Evolutionary conservation across 2,329 filamentous ascomycete genomes (phyloP), one percentile per base, ranked within the genome.

Genomic region (Pseudohalonectria lignicola): DNA sequence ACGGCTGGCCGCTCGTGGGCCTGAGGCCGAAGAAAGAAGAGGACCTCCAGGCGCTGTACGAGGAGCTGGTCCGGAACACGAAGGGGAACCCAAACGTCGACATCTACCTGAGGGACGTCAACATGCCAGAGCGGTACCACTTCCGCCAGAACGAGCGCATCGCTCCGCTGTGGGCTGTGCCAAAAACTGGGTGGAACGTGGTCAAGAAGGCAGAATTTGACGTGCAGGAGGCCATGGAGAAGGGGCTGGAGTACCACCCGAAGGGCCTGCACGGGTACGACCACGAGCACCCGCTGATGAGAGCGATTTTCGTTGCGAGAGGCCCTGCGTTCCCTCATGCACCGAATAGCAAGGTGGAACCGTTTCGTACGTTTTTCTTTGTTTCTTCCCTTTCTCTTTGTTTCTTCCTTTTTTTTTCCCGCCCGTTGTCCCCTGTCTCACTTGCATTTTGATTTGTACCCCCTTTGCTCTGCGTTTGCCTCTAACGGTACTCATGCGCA

Each of bases 1-100:
- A 98, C 48, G 92, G 92, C 39, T 98, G 92, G 92, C 92, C 92
- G 1, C 68, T 95, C 2, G 86, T 86, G 41, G 92, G 92, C 2
- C 71, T 98, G 11, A 78, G 92, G 1, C 87, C 87, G 0, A 87
- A 86, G 57, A 68, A 82, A 37, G 64, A 70, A 6, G 61, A 64
- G 2, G 76, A 90, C 42, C 59, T 94, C 4, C 66, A 78, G 31
- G 58, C 62, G 1, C 66, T 96, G 0, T 82, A 94, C 57, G 62
- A 78, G 8, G 66, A 67, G 26, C 62, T 80, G 13, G 59, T 66
- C 5, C 65, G 69, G 39, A 72, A 79, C 45, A 66, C 74, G 2
- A 66, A 70, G 40, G 65, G 63, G 9, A 77, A 82, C 41, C 74
- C 79, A 3, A 80, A 79, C 42, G 78, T 94, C 42, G 84, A 95